Base-by-base conservation (phyloP, 768 basidiomycete species). In the Dictyophora rubrovolvata region DNA sequence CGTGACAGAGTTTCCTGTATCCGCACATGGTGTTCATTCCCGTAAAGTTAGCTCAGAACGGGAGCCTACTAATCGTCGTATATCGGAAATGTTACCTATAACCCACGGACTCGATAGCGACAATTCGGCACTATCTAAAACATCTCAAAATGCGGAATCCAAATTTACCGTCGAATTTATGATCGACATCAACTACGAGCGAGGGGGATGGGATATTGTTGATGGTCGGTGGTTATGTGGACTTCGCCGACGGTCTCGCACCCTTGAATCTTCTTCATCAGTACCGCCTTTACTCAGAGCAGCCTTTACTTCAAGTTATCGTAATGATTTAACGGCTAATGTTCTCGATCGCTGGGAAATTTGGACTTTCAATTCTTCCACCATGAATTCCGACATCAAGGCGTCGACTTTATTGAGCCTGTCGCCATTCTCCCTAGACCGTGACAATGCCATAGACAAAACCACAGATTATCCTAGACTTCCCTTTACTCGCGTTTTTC, bases 291-390 rank as follows among this genome's bases (percentile, higher is more conserved):
- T 10, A 53, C 37, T 54, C 60, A 21, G 18, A 60, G 55, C 50
- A 61, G 53, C 12, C 22, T 46, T 28, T 51, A 53, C 53, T 52
- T 47, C 9, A 8, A 60, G 22, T 64, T 61, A 11, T 18, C 61
- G 65, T 14, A 66, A 71, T 36, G 86, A 86, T 14, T 70, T 91
- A 60, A 82, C 86, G 18, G 64, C 73, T 28, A 77, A 85, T 11
- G 84, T 83, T 22, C 70, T 92, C 46, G 87, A 90, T 59, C 75
- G 89, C 56, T 93, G 90, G 90, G 89, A 93, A 63, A 63, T 87
- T 28, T 93, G 90, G 90, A 78, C 75, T 42, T 85, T 88, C 64
- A 86, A 92, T 63, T 81, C 82, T 10, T 57, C 55, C 48, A 23
- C 53, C 16, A 37, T 51, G 20, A 37, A 57, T 37, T 49, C 56